phyloP scores from a whole-genome alignment of 2,329 filamentous ascomycete genomes.

The Paraphoma chrysanthemicola region DNA sequence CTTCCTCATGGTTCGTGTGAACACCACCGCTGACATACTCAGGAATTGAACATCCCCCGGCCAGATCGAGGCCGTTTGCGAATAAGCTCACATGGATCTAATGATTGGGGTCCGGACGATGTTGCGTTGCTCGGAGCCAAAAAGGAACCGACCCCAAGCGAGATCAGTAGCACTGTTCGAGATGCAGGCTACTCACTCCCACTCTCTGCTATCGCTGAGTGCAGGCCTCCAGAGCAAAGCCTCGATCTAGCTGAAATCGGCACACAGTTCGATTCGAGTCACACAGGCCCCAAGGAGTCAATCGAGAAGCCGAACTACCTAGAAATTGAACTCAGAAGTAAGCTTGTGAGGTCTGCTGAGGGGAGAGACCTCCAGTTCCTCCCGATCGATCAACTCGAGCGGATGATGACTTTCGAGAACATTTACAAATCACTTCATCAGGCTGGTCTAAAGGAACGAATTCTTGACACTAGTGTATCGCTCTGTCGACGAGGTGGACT shows the following conservation, averaged over 20 bases:
- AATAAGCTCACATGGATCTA: neutral
- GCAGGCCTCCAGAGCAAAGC: neutral
- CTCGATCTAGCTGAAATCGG: neutral
- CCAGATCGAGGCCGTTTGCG: no score
- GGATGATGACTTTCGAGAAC: neutral
- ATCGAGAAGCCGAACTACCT: neutral
- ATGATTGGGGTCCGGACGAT: neutral
- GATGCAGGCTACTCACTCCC: conserved; percentile 1
- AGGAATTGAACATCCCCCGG: no score
- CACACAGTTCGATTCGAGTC: conserved; percentile 1
- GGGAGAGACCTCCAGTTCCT: neutral
- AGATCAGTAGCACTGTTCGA: neutral
- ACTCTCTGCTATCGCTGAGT: neutral
- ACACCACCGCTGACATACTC: neutral
- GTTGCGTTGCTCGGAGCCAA: neutral
- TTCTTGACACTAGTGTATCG: neutral
- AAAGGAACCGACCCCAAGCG: neutral
- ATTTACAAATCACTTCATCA: neutral
- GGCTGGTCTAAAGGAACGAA: neutral
- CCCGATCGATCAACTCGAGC: conserved; percentile 1
- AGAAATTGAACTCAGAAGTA: neutral
- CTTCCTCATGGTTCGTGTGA: neutral
- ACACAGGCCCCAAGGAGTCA: no score
- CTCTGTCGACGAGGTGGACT: neutral
- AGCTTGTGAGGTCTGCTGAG: neutral